Evolutionary conservation across 208 protist species (phyloP).

Genomic region (Leishmania amazonensis): DNA sequence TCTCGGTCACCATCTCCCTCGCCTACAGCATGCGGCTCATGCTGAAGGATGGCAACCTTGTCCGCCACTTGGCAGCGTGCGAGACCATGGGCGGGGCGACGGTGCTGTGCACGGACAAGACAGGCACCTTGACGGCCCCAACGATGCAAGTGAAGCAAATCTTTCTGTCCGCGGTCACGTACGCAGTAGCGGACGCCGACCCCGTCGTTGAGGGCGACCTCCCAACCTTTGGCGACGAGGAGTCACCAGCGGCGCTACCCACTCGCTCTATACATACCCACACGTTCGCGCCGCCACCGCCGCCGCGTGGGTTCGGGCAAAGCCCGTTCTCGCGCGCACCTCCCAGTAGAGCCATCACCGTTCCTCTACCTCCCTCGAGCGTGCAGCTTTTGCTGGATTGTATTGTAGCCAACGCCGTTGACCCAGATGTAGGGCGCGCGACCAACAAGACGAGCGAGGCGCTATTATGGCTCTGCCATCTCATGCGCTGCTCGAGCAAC

Average conservation of each 20-base stretch:
- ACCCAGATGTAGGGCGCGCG: conserved; percentile 56
- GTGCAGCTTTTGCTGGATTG: conserved; percentile 65
- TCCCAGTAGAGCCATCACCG: conserved; percentile 5
- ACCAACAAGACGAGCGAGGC: conserved; percentile 79
- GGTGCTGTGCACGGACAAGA: conserved; percentile 95
- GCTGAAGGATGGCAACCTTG: conserved; percentile 95
- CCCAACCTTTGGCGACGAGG: background rate
- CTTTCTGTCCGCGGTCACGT: conserved; percentile 45
- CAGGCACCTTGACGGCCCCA: conserved; percentile 94
- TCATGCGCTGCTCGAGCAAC: conserved; percentile 15
- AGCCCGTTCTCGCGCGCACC: background rate
- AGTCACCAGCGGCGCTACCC: conserved; percentile 3
- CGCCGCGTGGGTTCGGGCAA: conserved; percentile 2
- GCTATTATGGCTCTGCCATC: conserved; percentile 43
- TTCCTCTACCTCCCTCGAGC: conserved; percentile 24
- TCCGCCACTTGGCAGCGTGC: conserved; percentile 95
- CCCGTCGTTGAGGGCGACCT: background rate
- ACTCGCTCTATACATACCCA: background rate
- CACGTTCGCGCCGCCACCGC: background rate
- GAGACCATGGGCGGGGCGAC: conserved; percentile 97
- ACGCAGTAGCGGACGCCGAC: conserved; percentile 12
- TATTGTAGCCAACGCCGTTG: conserved; percentile 57
- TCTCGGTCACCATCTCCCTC: conserved; percentile 97
- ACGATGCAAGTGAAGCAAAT: conserved; percentile 87
- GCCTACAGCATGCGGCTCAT: conserved; percentile 97